These are phyloP conservation scores for Cystobasidium pallidum DNA, from an alignment of 1,284 basidiomycete genomes.

Conservation along the genomic window DNA sequence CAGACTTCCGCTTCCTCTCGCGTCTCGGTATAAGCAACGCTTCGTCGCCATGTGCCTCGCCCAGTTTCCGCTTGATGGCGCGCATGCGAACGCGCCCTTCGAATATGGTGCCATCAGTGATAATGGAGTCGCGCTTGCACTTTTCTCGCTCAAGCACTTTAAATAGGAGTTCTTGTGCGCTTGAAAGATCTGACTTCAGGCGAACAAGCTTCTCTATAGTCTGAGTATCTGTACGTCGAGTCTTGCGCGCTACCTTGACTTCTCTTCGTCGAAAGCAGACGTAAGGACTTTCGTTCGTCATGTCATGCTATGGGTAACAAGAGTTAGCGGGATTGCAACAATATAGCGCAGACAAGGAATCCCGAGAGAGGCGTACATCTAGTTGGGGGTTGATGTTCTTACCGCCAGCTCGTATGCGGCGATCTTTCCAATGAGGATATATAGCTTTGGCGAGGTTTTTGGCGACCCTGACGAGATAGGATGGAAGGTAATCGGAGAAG, in stretches of 20 bases:
- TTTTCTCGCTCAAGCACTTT: slow-evolving; percentile 72
- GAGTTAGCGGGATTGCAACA: too few relatives aligned
- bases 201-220: slow-evolving; percentile 85
- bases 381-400: slow-evolving; percentile 76
- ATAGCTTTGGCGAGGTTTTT: slow-evolving; percentile 68
- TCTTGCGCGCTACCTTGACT: slow-evolving; percentile 91
- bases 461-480: slow-evolving; percentile 35
- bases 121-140: slow-evolving; percentile 68
- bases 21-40: slow-evolving; percentile 73
- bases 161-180: slow-evolving; percentile 72
- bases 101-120: slow-evolving; percentile 71
- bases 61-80: slow-evolving; percentile 76
- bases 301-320: slow-evolving; percentile 84
- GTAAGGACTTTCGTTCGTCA: slow-evolving; percentile 92
- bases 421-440: slow-evolving; percentile 80
- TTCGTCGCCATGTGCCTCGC: slow-evolving; percentile 75
- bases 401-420: slow-evolving; percentile 72
- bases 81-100: slow-evolving; percentile 74
- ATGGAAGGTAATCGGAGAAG: slow-evolving; percentile 45
- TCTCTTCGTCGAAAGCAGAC: slow-evolving; percentile 97
- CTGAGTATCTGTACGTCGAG: slow-evolving; percentile 82
- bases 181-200: slow-evolving; percentile 73
- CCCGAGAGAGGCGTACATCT: slow-evolving; percentile 64
- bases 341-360: slow-evolving; percentile 47
- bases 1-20: slow-evolving; percentile 65